Evolutionary conservation across 176 grass and related monocot species (phyloP).

Genomic region (Otatea glauca): DNA sequence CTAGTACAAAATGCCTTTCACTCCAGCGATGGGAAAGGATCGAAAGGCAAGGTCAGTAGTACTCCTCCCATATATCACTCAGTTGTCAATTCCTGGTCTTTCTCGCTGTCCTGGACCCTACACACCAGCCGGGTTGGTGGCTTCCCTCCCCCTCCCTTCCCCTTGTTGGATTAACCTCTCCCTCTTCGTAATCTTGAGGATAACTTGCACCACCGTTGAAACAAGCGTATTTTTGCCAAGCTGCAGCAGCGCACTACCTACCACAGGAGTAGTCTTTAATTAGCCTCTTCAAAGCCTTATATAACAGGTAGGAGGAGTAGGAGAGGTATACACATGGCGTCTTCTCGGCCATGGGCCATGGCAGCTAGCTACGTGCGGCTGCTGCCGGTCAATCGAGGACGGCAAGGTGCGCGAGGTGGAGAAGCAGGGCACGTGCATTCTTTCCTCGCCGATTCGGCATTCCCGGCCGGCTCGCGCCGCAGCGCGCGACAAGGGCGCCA

Average conservation of each 20-base stretch:
- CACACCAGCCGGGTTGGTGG: background rate
- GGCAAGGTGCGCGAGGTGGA: constrained; percentile 64
- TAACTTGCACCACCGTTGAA: background rate
- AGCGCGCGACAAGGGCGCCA: background rate
- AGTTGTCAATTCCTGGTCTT: constrained; percentile 23
- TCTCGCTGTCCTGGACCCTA: constrained; percentile 36
- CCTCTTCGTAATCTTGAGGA: background rate
- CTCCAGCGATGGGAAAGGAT: background rate
- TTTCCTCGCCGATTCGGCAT: background rate
- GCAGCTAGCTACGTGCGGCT: background rate
- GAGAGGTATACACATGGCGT: background rate
- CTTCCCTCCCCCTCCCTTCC: background rate
- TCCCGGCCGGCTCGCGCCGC: background rate
- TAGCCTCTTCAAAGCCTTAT: constrained; percentile 18
- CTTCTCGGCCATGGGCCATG: background rate
- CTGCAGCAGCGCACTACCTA: background rate
- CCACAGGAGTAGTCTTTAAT: no score
- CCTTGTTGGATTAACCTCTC: background rate
- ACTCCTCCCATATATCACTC: background rate
- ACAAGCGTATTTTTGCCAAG: background rate
- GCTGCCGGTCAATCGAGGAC: background rate
- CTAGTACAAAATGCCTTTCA: background rate
- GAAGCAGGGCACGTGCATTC: constrained; percentile 71
- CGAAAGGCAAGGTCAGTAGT: background rate
- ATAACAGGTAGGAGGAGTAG: background rate